Conservation (phyloP, 2,329 filamentous ascomycete species). For the Colletotrichum sp. region DNA sequence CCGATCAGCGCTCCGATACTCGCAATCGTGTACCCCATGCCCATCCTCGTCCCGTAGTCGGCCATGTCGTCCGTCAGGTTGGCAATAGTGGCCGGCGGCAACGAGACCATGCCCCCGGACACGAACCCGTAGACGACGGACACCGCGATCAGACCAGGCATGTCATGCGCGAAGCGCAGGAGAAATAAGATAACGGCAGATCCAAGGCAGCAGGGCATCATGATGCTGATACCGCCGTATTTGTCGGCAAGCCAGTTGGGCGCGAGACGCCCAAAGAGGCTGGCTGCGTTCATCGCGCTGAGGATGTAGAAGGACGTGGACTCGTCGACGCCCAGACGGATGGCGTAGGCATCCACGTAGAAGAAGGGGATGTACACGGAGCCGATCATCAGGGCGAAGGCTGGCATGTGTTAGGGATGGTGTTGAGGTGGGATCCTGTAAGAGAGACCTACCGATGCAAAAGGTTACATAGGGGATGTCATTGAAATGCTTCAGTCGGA, state of each 20-base stretch:
- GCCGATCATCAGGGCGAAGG: slow-evolving; percentile 13
- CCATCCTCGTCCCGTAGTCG: slow-evolving; percentile 17
- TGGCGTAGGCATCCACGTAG: slow-evolving; percentile 10
- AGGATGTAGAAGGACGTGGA: slow-evolving; percentile 18
- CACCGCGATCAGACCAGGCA: slow-evolving; percentile 15
- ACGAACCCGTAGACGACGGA: slow-evolving; percentile 21
- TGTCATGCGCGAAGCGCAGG: not conserved
- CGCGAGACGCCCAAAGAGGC: slow-evolving; percentile 19
- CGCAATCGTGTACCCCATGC: slow-evolving; percentile 22
- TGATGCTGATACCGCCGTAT: slow-evolving; percentile 18
- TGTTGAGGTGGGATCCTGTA: too few species aligned
- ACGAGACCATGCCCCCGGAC: slow-evolving; percentile 19
- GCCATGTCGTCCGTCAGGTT: slow-evolving; percentile 12
- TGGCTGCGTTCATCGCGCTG: slow-evolving; percentile 22
- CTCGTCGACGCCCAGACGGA: slow-evolving; percentile 5
- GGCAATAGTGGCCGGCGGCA: slow-evolving; percentile 18
- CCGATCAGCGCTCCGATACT: slow-evolving; percentile 18
- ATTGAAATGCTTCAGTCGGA: slow-evolving; percentile 4
- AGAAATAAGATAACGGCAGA: slow-evolving; percentile 10
- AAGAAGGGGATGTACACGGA: slow-evolving; percentile 19
- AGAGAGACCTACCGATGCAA: not conserved
- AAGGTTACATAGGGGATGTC: slow-evolving; percentile 2
- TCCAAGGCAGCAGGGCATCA: slow-evolving; percentile 12
- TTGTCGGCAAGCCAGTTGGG: slow-evolving; percentile 22
- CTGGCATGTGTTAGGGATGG: not conserved